Conservation (phyloP, 139 green algal genomes). For the Coccomyxa sp. region DNA sequence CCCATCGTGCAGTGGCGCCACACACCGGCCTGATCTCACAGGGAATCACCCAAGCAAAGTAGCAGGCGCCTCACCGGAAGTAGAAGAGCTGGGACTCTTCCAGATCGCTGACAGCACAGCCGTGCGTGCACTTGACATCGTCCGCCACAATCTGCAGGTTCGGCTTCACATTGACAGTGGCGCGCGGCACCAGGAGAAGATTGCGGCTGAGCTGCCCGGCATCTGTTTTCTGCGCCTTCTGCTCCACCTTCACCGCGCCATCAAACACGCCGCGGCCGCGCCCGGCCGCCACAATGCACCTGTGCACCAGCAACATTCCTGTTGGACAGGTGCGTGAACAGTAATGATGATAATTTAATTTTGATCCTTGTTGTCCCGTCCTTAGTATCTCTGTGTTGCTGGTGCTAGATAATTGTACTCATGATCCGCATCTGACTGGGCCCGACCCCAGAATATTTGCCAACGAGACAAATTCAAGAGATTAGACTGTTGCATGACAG, state of each 20-base stretch:
- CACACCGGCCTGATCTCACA: neutral
- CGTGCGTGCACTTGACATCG: conserved; percentile 99
- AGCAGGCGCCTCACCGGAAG: conserved; percentile 56
- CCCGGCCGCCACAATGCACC: conserved; percentile 80
- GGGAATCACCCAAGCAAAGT: too few relatives aligned
- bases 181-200: conserved; percentile 89
- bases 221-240: conserved; percentile 90
- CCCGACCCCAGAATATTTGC: too few relatives aligned
- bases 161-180: conserved; percentile 96
- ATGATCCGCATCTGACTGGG: too few relatives aligned
- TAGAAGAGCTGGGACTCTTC: conserved; percentile 98
- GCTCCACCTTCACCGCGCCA: conserved; percentile 89
- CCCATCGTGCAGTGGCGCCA: too few relatives aligned
- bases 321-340: neutral
- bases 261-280: conserved; percentile 91
- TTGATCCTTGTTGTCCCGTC: too few relatives aligned
- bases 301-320: neutral
- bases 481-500: too few relatives aligned
- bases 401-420: too few relatives aligned
- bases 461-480: too few relatives aligned
- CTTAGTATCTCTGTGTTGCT: too few relatives aligned
- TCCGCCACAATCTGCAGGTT: conserved; percentile 99
- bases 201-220: conserved; percentile 91
- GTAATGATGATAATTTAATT: too few relatives aligned
- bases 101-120: conserved; percentile 93